Conservation (phyloP, 106 monocot genomes). For the Acorus calamus region DNA sequence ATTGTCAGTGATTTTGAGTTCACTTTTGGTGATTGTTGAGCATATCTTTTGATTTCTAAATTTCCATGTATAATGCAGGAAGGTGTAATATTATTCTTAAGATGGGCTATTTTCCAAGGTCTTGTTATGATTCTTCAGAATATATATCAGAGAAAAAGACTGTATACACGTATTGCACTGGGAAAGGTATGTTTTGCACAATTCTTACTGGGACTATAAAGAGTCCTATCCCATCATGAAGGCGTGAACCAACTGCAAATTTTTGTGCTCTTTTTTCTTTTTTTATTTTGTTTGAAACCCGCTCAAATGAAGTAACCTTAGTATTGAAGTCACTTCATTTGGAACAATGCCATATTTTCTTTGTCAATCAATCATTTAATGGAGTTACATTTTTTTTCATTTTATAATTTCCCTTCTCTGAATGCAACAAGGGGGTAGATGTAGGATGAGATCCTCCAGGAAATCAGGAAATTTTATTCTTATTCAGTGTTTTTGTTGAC, state of each 20-base stretch:
- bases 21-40: neutral
- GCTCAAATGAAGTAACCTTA: no score
- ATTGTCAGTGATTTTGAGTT: neutral
- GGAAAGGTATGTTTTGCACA: constrained; percentile 43
- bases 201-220: neutral
- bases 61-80: constrained; percentile 29
- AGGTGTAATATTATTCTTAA: constrained; percentile 55
- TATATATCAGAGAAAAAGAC: constrained; percentile 74
- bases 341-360: no score
- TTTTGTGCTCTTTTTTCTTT: no score
- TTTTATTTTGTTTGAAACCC: no score
- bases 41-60: neutral
- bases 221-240: no score
- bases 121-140: constrained; percentile 83
- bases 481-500: neutral
- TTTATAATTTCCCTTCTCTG: no score
- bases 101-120: constrained; percentile 81
- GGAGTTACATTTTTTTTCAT: no score
- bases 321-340: no score
- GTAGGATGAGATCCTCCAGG: no score
- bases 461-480: constrained; percentile 6
- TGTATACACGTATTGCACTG: constrained; percentile 78
- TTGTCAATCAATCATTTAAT: no score
- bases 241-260: no score
- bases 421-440: no score